phyloP scores from a whole-genome alignment of 73 alveolate genomes.

The Uronychia setigera region DNA sequence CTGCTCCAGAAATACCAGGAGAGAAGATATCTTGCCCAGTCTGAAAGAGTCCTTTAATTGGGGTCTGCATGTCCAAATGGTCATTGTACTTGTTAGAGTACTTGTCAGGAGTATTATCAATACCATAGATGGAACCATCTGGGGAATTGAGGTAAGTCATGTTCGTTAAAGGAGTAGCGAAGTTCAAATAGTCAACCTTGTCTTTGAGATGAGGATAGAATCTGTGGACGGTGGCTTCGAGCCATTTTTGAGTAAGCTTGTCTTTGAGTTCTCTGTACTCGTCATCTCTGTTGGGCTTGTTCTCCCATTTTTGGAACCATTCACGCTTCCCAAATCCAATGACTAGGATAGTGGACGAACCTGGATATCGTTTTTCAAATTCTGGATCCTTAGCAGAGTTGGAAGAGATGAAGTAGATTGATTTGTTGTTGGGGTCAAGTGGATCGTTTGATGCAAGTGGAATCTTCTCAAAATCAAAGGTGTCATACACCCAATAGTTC shows the following conservation, averaged over 20 bases:
- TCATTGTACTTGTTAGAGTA: not conserved
- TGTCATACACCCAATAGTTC: conserved; percentile 11
- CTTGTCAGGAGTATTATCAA: not conserved
- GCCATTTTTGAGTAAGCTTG: conserved; percentile 6
- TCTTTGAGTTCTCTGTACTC: conserved; percentile 17
- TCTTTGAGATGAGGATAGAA: conserved; percentile 11
- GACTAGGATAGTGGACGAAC: not conserved
- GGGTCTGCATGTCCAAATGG: not conserved
- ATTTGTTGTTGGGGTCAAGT: not conserved
- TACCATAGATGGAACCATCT: conserved; percentile 14
- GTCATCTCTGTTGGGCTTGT: conserved; percentile 9
- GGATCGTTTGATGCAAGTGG: not conserved
- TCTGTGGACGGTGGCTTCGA: not conserved
- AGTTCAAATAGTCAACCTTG: conserved; percentile 14
- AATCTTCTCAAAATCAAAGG: not conserved
- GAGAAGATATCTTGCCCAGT: conserved; percentile 14
- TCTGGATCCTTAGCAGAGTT: not conserved
- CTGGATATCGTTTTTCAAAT: not conserved
- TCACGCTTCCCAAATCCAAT: not conserved
- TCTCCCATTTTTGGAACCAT: conserved; percentile 6
- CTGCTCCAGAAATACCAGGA: conserved; percentile 20
- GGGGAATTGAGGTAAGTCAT: conserved; percentile 13
- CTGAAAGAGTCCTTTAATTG: not conserved
- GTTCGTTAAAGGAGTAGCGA: conserved; percentile 17
- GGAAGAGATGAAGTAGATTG: not conserved